A percentile compares a stretch with the other conserved stretches of the same genome.
Conservation (phyloP, 345 rosid genomes). For the Eucalyptus guilfoylei region DNA sequence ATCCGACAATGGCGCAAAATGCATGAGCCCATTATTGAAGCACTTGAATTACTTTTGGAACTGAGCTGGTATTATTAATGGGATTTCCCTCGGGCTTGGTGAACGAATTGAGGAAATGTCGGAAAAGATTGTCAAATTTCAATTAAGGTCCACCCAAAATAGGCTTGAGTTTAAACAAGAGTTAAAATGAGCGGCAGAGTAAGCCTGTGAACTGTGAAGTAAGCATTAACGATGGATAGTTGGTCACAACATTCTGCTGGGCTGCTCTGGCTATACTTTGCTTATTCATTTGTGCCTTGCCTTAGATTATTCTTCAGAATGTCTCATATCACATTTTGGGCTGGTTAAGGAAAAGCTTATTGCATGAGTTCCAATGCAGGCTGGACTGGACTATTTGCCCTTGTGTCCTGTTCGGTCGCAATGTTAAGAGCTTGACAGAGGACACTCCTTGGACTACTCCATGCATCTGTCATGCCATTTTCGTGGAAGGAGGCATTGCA, state of each 20-base stretch:
- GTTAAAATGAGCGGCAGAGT: neutral
- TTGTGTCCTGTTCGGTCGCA: slow-evolving; percentile 81
- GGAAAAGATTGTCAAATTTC: too few relatives aligned
- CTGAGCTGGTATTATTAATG: too few relatives aligned
- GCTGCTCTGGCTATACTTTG: neutral
- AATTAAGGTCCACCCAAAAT: too few relatives aligned
- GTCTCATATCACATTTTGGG: neutral
- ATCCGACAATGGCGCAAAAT: too few relatives aligned
- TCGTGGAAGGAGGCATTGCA: slow-evolving; percentile 81
- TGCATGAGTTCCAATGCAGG: slow-evolving; percentile 20
- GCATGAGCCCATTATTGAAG: too few relatives aligned
- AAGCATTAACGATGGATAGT: neutral
- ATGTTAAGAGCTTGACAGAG: slow-evolving; percentile 64
- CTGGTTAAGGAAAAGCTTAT: neutral
- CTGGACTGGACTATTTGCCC: slow-evolving; percentile 89
- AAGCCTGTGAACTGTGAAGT: neutral
- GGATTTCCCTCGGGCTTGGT: too few relatives aligned
- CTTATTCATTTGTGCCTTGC: neutral
- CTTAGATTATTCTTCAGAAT: neutral
- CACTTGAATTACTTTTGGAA: too few relatives aligned
- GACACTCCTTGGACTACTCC: slow-evolving; percentile 80
- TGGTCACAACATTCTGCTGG: neutral
- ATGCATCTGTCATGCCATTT: slow-evolving; percentile 74
- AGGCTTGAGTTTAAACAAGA: too few relatives aligned
- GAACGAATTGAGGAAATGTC: too few relatives aligned